phyloP scores from a whole-genome alignment of 2,329 filamentous ascomycete genomes.

The Stachybotrys echinatus region DNA sequence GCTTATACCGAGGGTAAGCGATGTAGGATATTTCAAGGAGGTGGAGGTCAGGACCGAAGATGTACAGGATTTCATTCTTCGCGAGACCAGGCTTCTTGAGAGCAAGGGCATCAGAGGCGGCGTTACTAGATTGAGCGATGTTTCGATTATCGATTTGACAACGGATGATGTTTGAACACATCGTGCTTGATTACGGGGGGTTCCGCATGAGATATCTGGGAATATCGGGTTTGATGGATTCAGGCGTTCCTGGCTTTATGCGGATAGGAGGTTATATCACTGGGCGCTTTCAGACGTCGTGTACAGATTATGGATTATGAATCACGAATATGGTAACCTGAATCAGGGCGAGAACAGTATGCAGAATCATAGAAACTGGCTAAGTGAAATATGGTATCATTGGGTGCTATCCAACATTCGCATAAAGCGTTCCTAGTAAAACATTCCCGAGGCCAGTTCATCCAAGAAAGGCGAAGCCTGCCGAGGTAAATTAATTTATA shows the following conservation, averaged over 20 bases:
- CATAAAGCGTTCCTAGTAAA: not conserved
- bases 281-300: no score
- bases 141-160: slow-evolving; percentile 27
- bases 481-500: no score
- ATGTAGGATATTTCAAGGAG: slow-evolving; percentile 33
- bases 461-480: no score
- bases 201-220: no score
- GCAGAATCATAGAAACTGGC: no score
- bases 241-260: no score
- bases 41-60: slow-evolving; percentile 18
- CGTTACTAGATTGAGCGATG: slow-evolving; percentile 23
- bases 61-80: slow-evolving; percentile 14
- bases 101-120: slow-evolving; percentile 9
- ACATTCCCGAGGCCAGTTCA: not conserved
- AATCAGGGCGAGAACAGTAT: no score
- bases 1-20: slow-evolving; percentile 29
- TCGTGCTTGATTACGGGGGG: no score
- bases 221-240: no score
- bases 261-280: no score
- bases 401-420: not conserved
- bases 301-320: not conserved
- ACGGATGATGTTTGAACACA: slow-evolving; percentile 11
- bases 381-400: not conserved
- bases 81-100: slow-evolving; percentile 11
- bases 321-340: not conserved